Evolutionary conservation across 371 early-diverging fungal genomes (phyloP).

Genomic region (Apophysomyces sp.): DNA sequence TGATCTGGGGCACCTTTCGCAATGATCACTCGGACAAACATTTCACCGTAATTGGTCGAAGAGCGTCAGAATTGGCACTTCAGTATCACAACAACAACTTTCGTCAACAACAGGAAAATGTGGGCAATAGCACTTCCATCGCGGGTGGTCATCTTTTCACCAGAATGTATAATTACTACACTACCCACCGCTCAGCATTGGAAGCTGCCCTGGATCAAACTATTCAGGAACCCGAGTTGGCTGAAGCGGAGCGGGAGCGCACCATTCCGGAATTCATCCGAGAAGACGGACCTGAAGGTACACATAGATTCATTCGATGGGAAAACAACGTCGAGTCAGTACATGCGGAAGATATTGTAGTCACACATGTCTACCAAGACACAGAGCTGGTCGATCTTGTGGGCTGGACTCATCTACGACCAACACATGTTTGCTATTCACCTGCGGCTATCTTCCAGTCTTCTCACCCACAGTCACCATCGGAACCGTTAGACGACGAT

Average conservation of each 20-base stretch:
- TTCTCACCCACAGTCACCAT: not conserved
- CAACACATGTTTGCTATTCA: constrained; percentile 20
- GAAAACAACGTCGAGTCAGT: constrained; percentile 43
- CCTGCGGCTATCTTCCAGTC: constrained; percentile 5
- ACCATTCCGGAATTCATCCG: constrained; percentile 28
- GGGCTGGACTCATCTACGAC: constrained; percentile 27
- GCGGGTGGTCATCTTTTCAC: constrained; percentile 26
- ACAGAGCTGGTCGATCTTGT: constrained; percentile 31
- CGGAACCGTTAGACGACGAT: constrained; percentile 19
- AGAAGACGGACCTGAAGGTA: constrained; percentile 27
- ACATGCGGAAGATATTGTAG: constrained; percentile 25
- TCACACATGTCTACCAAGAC: constrained; percentile 41
- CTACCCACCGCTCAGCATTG: not conserved
- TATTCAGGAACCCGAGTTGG: constrained; percentile 17
- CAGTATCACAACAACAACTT: constrained; percentile 14
- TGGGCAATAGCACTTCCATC: constrained; percentile 15
- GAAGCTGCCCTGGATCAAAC: constrained; percentile 17
- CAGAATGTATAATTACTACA: constrained; percentile 31
- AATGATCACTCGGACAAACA: constrained; percentile 13
- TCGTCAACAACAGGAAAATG: constrained; percentile 19
- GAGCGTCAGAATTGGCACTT: constrained; percentile 21
- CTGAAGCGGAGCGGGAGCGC: constrained; percentile 34
- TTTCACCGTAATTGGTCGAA: constrained; percentile 26
- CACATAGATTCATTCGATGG: constrained; percentile 35
- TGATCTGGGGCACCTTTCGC: constrained; percentile 33